Evolutionary conservation across 129 eudicot species (phyloP), one percentile per base, ranked within the genome.

Genomic region (Chrysanthemum makinoi): DNA sequence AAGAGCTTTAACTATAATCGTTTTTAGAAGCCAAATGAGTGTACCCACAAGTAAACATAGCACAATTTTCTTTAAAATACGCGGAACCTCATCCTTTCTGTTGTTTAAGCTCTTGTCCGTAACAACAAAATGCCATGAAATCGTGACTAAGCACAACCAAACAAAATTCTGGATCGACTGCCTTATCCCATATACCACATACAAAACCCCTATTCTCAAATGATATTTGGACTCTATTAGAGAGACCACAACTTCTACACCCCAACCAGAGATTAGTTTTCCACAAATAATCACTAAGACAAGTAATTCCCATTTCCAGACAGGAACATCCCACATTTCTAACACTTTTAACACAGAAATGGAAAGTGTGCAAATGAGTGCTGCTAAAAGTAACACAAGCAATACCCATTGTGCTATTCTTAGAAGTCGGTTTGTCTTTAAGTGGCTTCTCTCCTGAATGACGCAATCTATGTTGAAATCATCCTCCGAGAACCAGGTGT

Each of bases 1-100:
- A 13, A 67, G 59, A 50, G 15, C 72, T 58, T 67, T 67, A 49
- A 67, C 72, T 67, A 67, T 67, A 15, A 67, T 67, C 24, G 72
- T 67, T 54, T 67, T 67, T 50, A 67, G 20, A 49, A 67, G 72
- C 72, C 72, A 67, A 7, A 67, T 50, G 2, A 67, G 46, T 26
- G 58, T 54, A 30, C 72, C 72, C 44, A 68, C 72, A 1, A 68
- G 72, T 26, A 68, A 49, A 68, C 72, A 68, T 68, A 50, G 6
- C 72, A 50, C 51, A n/a, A 68, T n/a, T 50, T 26, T 50, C 61
- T 30, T 68, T 68, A 68, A 68, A 49, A 50, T 54, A 26, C 3
- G 18, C 15, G 72, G 44, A 48, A 50, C 19, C 0, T 15, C 20
- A 24, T 18, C 44, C 1, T 18, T 44, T 18, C 10, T 20, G 15